phyloP scores from a whole-genome alignment of 805 yeast genomes.

The Candida endomychidarum region DNA sequence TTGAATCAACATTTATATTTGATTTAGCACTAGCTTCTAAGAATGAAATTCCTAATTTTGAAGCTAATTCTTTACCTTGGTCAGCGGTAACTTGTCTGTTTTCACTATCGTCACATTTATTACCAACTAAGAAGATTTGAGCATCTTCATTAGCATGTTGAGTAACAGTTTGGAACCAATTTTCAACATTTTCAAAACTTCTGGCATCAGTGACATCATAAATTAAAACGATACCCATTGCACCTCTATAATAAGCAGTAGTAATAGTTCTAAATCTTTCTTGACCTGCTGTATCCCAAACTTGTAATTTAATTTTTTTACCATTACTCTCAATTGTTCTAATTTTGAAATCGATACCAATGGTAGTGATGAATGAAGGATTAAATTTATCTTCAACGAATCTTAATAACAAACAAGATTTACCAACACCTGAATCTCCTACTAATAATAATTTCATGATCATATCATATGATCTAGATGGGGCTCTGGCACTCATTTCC shows the following conservation, averaged over 20 bases:
- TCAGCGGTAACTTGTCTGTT: slow-evolving; percentile 84
- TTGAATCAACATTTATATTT: slow-evolving; percentile 86
- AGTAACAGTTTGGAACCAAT: slow-evolving; percentile 94
- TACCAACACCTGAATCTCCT: slow-evolving; percentile 90
- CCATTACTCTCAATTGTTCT: slow-evolving; percentile 94
- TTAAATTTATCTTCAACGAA: slow-evolving; percentile 96
- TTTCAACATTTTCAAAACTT: slow-evolving; percentile 87
- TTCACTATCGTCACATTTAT: slow-evolving; percentile 89
- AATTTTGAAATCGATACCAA: slow-evolving; percentile 97
- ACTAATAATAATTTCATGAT: slow-evolving; percentile 89
- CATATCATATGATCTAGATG: slow-evolving; percentile 78
- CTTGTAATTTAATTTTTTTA: slow-evolving; percentile 88
- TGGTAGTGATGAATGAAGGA: slow-evolving; percentile 94
- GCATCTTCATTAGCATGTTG: slow-evolving; percentile 98
- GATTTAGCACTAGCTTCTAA: slow-evolving; percentile 96
- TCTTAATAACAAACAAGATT: slow-evolving; percentile 85
- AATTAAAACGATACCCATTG: slow-evolving; percentile 81
- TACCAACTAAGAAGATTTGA: slow-evolving; percentile 90
- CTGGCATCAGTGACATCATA: slow-evolving; percentile 87
- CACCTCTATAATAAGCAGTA: slow-evolving; percentile 89
- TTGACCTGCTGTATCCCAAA: slow-evolving; percentile 98
- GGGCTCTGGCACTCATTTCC: slow-evolving; percentile 57
- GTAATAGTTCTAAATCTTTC: slow-evolving; percentile 93
- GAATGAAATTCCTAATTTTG: slow-evolving; percentile 84
- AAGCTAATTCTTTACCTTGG: slow-evolving; percentile 88